Evolutionary conservation across 208 protist species (phyloP), one percentile per base, ranked within the genome.

Genomic region (Vickermania spadyakhi): DNA sequence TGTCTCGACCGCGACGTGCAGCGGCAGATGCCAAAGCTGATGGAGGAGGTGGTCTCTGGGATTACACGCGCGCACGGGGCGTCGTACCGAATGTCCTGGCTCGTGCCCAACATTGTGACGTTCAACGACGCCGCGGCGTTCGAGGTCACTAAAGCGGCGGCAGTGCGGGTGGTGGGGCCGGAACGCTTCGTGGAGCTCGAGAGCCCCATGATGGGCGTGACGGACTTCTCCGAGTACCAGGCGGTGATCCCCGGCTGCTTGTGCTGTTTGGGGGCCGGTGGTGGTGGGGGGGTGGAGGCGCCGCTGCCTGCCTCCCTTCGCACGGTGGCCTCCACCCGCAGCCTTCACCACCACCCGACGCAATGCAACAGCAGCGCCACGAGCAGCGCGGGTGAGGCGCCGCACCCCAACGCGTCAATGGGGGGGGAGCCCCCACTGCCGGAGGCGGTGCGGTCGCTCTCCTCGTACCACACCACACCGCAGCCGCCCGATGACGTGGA

Each of bases 51-150:
- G 25, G 72, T 68, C 31, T 31, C 63, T 52, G 65, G 59, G 36
- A 68, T 85, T 54, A 66, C 81, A 2, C 68, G 62, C 0, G 73
- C 77, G 0, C 77, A 85, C 73, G 75, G 68, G 2, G 75, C 70
- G 7, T 58, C 66, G 3, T 62, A 78, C 31, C 56, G 56, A 14
- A 52, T 77, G 41, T 86, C 62, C 49, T 90, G 83, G 83, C 68
- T 90, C 61, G 79, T 82, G 69, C 84, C 83, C 14, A 89, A 90
- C 58, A 91, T 91, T 36, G 72, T 91, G 29, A 91, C 84, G 22
- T 86, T 82, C 67, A 91, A 91, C 58, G 77, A 91, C 51, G 72
- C 77, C 3, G 65, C 68, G 57, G 84, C 84, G 18, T 91, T 81
- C 64, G 79, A 82, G 26, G 55, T 87, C 49, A 74, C 75, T 0